A percentile compares a stretch with the other conserved stretches of the same genome.
These are phyloP conservation scores for Mycosphaerella sp. DNA, from an alignment of 2,329 filamentous ascomycete species.

Conservation along the genomic window DNA sequence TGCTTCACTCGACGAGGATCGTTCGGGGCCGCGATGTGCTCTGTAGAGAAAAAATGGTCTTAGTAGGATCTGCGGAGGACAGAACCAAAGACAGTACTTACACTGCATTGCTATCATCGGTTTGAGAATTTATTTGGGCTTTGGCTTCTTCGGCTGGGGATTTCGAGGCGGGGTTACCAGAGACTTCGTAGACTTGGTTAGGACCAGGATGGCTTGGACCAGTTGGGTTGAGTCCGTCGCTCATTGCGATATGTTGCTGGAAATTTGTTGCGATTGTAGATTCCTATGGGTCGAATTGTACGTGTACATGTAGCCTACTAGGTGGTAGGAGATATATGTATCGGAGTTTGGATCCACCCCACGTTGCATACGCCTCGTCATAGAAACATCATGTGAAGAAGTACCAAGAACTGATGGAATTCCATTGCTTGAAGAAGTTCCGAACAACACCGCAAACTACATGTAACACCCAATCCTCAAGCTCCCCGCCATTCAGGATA, in stretches of 20 bases:
- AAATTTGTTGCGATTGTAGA: background rate
- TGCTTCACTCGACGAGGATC: constrained; percentile 31
- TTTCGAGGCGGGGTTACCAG: constrained; percentile 42
- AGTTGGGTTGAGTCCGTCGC: constrained; percentile 32
- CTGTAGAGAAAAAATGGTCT: constrained; percentile 14
- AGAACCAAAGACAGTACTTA: constrained; percentile 7
- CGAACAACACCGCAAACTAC: too few relatives aligned
- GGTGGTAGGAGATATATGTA: background rate
- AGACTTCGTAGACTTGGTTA: constrained; percentile 42
- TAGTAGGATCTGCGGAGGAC: background rate
- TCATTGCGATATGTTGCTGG: background rate
- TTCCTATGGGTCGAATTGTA: background rate
- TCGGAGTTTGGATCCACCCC: too few relatives aligned
- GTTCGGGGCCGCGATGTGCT: constrained; percentile 35
- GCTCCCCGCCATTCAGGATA: too few relatives aligned
- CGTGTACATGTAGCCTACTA: background rate
- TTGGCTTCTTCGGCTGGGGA: constrained; percentile 36
- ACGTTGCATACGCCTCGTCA: too few relatives aligned
- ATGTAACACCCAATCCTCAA: too few relatives aligned
- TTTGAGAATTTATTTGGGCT: constrained; percentile 33
- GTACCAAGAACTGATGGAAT: too few relatives aligned
- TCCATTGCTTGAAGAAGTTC: too few relatives aligned
- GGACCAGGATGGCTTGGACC: constrained; percentile 41
- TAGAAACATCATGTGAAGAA: too few relatives aligned
- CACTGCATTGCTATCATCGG: constrained; percentile 25